phyloP scores from a whole-genome alignment of 2,329 filamentous ascomycete genomes.

The Thelonectria olida region DNA sequence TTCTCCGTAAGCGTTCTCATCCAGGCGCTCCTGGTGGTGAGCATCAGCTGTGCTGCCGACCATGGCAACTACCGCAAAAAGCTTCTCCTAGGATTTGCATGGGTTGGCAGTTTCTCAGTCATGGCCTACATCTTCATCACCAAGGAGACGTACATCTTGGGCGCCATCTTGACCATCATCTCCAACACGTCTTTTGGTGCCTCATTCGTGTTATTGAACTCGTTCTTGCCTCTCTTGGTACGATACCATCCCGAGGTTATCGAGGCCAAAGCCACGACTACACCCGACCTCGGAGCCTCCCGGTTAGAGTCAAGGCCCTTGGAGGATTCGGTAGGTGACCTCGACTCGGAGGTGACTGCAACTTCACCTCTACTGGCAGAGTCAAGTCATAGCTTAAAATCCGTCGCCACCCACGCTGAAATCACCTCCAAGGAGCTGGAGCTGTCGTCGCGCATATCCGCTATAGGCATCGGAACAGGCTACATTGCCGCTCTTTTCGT shows the following conservation, averaged over 20 bases:
- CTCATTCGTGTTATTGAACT: slow-evolving; percentile 94
- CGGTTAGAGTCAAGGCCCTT: slow-evolving; percentile 47
- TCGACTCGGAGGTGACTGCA: slow-evolving; percentile 49
- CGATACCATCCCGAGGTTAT: slow-evolving; percentile 75
- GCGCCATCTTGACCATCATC: slow-evolving; percentile 84
- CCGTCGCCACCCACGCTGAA: slow-evolving; percentile 55
- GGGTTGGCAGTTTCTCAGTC: slow-evolving; percentile 80
- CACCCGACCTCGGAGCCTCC: slow-evolving; percentile 44
- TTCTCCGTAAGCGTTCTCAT: slow-evolving; percentile 92
- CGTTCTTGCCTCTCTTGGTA: slow-evolving; percentile 90
- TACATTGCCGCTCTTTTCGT: slow-evolving; percentile 88
- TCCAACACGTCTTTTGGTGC: slow-evolving; percentile 95
- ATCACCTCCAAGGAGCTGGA: slow-evolving; percentile 74
- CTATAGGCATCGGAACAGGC: slow-evolving; percentile 91
- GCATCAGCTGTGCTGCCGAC: slow-evolving; percentile 95
- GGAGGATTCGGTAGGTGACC: slow-evolving; percentile 45
- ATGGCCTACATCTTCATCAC: slow-evolving; percentile 88
- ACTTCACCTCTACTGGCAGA: slow-evolving; percentile 58
- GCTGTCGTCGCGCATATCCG: slow-evolving; percentile 90
- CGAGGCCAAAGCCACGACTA: slow-evolving; percentile 37
- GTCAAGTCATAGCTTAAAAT: slow-evolving; percentile 47
- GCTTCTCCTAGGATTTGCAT: slow-evolving; percentile 85
- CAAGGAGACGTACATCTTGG: slow-evolving; percentile 80
- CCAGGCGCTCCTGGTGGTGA: slow-evolving; percentile 91
- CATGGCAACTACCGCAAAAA: slow-evolving; percentile 93